phyloP scores from a whole-genome alignment of 257 asterid genomes.

The Linaria vulgaris region DNA sequence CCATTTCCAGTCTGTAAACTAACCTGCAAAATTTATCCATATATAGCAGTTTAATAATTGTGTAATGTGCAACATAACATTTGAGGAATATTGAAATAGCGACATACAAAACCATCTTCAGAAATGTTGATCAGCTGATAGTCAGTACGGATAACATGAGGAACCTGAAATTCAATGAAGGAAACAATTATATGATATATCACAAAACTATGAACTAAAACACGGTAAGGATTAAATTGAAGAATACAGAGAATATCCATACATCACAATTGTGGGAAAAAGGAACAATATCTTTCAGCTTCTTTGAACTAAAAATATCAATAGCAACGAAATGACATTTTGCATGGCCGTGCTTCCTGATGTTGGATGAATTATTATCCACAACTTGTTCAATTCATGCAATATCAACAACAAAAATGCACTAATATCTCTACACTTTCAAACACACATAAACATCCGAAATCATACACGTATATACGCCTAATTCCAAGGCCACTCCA shows the following conservation, averaged over 20 bases:
- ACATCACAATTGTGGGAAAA: slow-evolving; percentile 94
- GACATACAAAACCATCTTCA: slow-evolving; percentile 95
- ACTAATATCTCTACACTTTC: neutral
- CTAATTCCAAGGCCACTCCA: too few species aligned
- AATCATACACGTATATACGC: too few species aligned
- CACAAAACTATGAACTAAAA: neutral
- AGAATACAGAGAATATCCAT: slow-evolving; percentile 14
- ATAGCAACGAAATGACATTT: slow-evolving; percentile 90
- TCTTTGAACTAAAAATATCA: slow-evolving; percentile 83
- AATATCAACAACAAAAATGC: neutral
- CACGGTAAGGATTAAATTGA: neutral
- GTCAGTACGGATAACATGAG: slow-evolving; percentile 86
- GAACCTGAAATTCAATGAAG: slow-evolving; percentile 54
- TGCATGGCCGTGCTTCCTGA: slow-evolving; percentile 95
- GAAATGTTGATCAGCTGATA: slow-evolving; percentile 93
- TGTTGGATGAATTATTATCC: slow-evolving; percentile 90
- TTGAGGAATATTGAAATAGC: neutral
- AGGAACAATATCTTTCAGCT: slow-evolving; percentile 94
- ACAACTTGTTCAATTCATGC: slow-evolving; percentile 54
- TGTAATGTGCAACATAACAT: neutral
- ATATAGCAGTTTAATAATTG: neutral
- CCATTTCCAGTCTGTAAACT: slow-evolving; percentile 84
- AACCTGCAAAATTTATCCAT: slow-evolving; percentile 46
- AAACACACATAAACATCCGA: too few species aligned
- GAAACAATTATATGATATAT: neutral